Evolutionary conservation across 306 rosid species (phyloP).

Genomic region (Myrica gale): DNA sequence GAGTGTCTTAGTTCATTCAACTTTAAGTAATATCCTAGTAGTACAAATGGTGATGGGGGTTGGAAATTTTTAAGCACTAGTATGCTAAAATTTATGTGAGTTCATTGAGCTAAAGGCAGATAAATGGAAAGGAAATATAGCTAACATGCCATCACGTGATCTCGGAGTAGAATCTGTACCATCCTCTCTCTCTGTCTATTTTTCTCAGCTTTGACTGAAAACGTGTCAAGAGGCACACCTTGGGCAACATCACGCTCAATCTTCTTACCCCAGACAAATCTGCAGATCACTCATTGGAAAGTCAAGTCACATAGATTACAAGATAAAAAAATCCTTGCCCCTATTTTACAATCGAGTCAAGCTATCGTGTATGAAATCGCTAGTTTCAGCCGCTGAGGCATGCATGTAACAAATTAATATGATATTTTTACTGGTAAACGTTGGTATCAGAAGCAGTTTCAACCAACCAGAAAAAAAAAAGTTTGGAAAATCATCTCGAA

Average conservation of each 20-base stretch:
- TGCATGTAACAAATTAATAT: background rate
- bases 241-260: conserved; percentile 85
- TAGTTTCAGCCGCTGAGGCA: background rate
- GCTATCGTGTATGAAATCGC: background rate
- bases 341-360: background rate
- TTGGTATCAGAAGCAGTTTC: background rate
- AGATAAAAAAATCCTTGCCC: background rate
- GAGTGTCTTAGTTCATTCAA: background rate
- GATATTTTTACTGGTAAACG: background rate
- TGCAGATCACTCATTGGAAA: conserved; percentile 32
- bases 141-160: background rate
- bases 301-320: background rate
- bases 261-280: conserved; percentile 98
- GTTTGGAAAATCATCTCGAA: no score
- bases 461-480: background rate
- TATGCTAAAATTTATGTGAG: no score
- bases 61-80: no score
- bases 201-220: conserved; percentile 74
- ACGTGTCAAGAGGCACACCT: conserved; percentile 61
- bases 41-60: no score
- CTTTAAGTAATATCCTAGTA: background rate
- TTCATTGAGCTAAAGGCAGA: no score
- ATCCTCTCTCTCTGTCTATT: conserved; percentile 76
- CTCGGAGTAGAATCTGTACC: conserved; percentile 46
- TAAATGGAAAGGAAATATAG: background rate